Conservation (phyloP, 345 rosid genomes). For the Salix brachista region DNA sequence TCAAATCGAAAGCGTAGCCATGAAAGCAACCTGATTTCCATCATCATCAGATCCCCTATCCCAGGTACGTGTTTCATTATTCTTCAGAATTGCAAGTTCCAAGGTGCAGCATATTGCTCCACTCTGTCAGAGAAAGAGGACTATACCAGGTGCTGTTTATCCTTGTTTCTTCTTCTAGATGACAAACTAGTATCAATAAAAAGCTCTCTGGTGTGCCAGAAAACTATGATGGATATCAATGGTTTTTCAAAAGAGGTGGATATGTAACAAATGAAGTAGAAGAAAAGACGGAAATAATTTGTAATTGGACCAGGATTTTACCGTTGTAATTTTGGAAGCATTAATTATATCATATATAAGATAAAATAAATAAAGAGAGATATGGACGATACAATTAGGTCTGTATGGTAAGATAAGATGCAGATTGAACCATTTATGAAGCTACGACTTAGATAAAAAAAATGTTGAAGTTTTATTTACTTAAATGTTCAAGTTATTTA, state of each 20-base stretch:
- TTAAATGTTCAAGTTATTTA: no score
- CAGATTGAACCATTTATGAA: background rate
- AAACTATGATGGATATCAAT: no score
- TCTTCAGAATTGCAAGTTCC: conserved; percentile 76
- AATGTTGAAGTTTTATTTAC: no score
- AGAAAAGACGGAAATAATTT: no score
- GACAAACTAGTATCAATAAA: background rate
- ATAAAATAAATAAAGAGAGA: no score
- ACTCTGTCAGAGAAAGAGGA: conserved; percentile 33
- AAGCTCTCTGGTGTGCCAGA: background rate
- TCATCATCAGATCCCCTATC: conserved; percentile 82
- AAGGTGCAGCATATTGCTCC: conserved; percentile 77
- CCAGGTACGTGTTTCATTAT: conserved; percentile 83
- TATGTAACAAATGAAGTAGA: background rate
- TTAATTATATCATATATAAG: no score
- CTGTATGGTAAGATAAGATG: no score
- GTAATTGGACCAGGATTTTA: no score
- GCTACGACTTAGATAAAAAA: no score
- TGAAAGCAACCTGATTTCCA: conserved; percentile 60
- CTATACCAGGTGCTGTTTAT: background rate
- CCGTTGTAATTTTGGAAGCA: no score
- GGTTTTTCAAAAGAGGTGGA: no score
- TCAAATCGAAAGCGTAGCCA: background rate
- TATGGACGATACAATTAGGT: no score
- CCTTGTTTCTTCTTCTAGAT: background rate